Percentiles rank a stretch among this genome's conserved stretches.
phyloP scores from a whole-genome alignment of 441 rosid genomes.

The Aleurites moluccanus region DNA sequence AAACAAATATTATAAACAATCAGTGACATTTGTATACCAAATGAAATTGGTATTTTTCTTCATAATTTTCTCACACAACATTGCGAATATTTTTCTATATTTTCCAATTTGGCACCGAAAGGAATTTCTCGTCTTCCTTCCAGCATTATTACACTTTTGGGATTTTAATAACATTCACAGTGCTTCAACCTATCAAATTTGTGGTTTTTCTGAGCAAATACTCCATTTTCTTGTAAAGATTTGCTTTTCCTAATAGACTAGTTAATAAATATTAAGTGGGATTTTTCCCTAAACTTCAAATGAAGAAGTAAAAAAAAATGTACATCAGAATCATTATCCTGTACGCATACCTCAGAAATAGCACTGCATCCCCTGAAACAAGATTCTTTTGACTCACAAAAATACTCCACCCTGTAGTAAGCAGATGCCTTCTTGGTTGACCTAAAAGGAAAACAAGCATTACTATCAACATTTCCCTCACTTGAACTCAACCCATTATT shows the following conservation, averaged over 20 bases:
- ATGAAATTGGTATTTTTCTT: background rate
- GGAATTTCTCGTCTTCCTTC: background rate
- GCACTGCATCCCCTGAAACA: constrained; percentile 90
- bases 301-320: background rate
- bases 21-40: background rate
- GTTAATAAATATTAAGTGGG: constrained; percentile 2
- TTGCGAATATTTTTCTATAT: background rate
- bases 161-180: background rate
- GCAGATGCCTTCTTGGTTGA: constrained; percentile 98
- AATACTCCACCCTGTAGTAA: constrained; percentile 94
- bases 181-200: background rate
- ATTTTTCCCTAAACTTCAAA: background rate
- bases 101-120: background rate
- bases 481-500: constrained; percentile 10
- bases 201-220: background rate
- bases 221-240: constrained; percentile 1
- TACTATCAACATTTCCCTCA: constrained; percentile 5
- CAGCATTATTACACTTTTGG: background rate
- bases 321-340: constrained; percentile 10
- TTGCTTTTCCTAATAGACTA: background rate
- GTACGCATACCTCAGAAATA: constrained; percentile 70
- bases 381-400: constrained; percentile 92
- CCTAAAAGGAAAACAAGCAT: constrained; percentile 48
- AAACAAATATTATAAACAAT: constrained; percentile 4
- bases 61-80: background rate